phyloP scores from a whole-genome alignment of 1,139 yeast genomes.

The Suhomyces taliae region DNA sequence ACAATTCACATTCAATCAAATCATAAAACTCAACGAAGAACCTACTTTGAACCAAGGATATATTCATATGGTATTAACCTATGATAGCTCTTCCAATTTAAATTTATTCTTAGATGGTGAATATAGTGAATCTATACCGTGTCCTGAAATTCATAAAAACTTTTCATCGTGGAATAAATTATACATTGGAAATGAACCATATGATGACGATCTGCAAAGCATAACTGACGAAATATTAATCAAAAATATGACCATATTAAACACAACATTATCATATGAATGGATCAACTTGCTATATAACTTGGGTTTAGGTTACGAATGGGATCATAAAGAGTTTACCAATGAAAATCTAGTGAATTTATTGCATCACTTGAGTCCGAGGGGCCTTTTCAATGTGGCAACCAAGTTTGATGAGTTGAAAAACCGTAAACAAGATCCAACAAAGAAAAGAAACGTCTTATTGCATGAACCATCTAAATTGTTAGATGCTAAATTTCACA shows the following conservation, averaged over 20 bases:
- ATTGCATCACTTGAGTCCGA: slow-evolving; percentile 31
- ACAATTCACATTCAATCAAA: slow-evolving; percentile 37
- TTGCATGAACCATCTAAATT: neutral
- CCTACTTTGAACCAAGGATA: slow-evolving; percentile 23
- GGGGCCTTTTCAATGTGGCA: slow-evolving; percentile 27
- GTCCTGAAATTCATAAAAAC: slow-evolving; percentile 34
- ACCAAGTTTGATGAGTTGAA: slow-evolving; percentile 25
- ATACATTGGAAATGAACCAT: slow-evolving; percentile 31
- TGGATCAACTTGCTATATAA: slow-evolving; percentile 42
- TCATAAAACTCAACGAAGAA: slow-evolving; percentile 13
- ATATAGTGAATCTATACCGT: slow-evolving; percentile 46
- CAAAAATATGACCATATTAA: slow-evolving; percentile 34
- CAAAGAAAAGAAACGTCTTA: neutral
- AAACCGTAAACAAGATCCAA: slow-evolving; percentile 7
- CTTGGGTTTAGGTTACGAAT: slow-evolving; percentile 40
- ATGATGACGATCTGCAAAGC: neutral
- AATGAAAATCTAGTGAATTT: slow-evolving; percentile 31
- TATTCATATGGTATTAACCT: slow-evolving; percentile 38
- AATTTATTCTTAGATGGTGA: slow-evolving; percentile 44
- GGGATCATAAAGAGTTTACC: slow-evolving; percentile 39
- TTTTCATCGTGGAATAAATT: slow-evolving; percentile 40
- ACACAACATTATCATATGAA: slow-evolving; percentile 29
- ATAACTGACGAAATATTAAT: slow-evolving; percentile 31
- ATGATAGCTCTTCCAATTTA: slow-evolving; percentile 37
- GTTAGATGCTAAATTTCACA: neutral